Base-by-base conservation (phyloP, 2,329 filamentous ascomycete species). In the Rhytidhysteron rufulum region DNA sequence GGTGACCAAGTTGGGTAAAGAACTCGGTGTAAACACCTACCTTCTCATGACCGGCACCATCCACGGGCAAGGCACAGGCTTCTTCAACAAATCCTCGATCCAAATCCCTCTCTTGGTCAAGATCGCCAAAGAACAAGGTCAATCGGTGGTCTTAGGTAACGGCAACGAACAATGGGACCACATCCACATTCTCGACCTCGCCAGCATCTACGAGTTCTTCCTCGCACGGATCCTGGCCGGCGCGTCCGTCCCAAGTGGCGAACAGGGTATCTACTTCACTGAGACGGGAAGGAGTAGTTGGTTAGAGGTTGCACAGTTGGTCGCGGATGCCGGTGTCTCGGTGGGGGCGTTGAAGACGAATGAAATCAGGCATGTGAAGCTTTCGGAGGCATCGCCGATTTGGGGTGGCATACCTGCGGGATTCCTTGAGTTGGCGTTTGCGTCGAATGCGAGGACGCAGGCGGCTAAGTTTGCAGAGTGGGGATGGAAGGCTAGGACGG, bases 31-130 rank as follows among this genome's bases (percentile, higher is more conserved):
- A 2, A 66, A 67, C 41, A 72, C 73, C 0, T 58, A 69, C 32
- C 62, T 74, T 34, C 57, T 78, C 32, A 72, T 72, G 63, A 58
- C 65, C 0, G 71, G 71, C 0, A 64, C 66, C 3, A 72, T 78
- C 34, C 78, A 69, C 48, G 74, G 74, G 15, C 41, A 48, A 1
- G 70, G 72, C 5, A 60, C 55, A 1, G 73, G 72, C 1, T 48
- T 62, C 0, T 74, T 71, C 49, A 68, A 73, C 27, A 55, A 44
- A 7, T 15, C 17, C 3, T 34, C 17, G 34, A 43, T 48, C 18
- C 67, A 73, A 45, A 57, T 73, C 15, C 66, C 67, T 9, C 49
- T 43, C 8, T 44, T 68, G 7, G 61, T 65, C 4, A 48, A 55
- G 15, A 44, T 54, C 1, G 59, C 63, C 1, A 32, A 67, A 3